Percentiles rank a stretch among this genome's conserved stretches.
Evolutionary conservation across 2,329 filamentous ascomycete genomes (phyloP).

Genomic region (Pseudogymnoascus sp.): DNA sequence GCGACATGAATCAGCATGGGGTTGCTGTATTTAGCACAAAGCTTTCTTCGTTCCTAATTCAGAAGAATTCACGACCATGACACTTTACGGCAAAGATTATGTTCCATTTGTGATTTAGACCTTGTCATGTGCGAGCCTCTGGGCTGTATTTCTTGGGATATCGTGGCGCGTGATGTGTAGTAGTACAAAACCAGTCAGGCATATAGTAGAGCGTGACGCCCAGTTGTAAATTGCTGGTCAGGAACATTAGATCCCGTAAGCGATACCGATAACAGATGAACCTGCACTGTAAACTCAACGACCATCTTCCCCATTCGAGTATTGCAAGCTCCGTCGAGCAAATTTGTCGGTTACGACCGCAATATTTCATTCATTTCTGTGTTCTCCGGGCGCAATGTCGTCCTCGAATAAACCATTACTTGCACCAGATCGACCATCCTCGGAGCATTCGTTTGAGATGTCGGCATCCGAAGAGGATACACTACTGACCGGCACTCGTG

Average conservation of each 20-base stretch:
- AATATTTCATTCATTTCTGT: neutral
- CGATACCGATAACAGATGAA: neutral
- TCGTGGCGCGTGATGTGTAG: neutral
- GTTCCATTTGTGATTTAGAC: neutral
- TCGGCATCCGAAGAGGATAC: conserved; percentile 38
- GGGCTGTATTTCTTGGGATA: neutral
- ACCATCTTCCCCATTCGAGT: neutral
- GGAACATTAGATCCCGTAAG: neutral
- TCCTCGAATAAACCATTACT: conserved; percentile 22
- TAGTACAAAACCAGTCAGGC: neutral
- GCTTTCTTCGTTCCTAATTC: conserved; percentile 21
- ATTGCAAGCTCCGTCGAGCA: neutral
- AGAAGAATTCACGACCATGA: conserved; percentile 16
- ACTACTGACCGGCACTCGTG: conserved; percentile 26
- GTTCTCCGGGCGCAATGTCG: neutral
- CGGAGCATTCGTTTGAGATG: conserved; percentile 44
- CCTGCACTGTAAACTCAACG: neutral
- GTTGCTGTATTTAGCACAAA: conserved; percentile 28
- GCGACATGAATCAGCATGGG: conserved; percentile 27
- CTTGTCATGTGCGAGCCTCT: neutral
- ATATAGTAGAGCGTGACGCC: neutral
- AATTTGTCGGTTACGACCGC: neutral
- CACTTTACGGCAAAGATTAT: neutral
- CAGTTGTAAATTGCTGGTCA: neutral
- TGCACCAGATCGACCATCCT: conserved; percentile 39